Evolutionary conservation across 139 green algal genomes (phyloP), one percentile per base, ranked within the genome.

Genomic region (Zygnema cylindricum): DNA sequence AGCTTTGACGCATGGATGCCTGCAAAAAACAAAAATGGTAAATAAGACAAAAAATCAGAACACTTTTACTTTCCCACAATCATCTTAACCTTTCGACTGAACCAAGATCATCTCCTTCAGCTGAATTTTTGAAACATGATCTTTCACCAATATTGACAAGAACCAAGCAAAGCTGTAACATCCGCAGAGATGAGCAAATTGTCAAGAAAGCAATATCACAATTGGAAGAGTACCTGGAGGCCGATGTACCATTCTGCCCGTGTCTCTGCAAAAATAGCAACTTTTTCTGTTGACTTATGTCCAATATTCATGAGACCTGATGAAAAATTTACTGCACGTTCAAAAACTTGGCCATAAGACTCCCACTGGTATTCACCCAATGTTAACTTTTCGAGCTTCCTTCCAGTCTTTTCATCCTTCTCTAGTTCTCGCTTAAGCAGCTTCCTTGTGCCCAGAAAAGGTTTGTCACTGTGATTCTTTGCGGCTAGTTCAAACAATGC

Each of bases 241-340:
- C 54, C 23, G 0, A 87, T n/a, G 55, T 82, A 82, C 2, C 69
- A 87, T 30, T 87, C 82, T 32, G 82, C 82, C 0, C 82, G 55
- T 0, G 82, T 87, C 82, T 81, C 82, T 36, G 82, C 82, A n/a
- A 87, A 82, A 16, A 87, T 87, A 25, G 82, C 82, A 39, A 87
- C 25, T n/a, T 82, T 82, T n/a, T 87, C 82, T 39, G 30, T 54
- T 1, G 22, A 33, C 1, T 39, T n/a, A 49, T 87, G 82, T 30
- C 82, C 82, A 25, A 85, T n/a, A 39, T 42, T 43, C 82, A 82
- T n/a, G 25, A 87, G 33, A 36, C 82, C 82, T 32, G 43, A 82
- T 11, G 43, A 69, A 55, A 87, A 87, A 35, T 36, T 39, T 41
- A 82, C 82, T 32, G 82, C 57, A 11, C 82, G 2, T 40, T 40